phyloP scores from a whole-genome alignment of 306 rosid genomes.

The Casuarina equisetifolia region DNA sequence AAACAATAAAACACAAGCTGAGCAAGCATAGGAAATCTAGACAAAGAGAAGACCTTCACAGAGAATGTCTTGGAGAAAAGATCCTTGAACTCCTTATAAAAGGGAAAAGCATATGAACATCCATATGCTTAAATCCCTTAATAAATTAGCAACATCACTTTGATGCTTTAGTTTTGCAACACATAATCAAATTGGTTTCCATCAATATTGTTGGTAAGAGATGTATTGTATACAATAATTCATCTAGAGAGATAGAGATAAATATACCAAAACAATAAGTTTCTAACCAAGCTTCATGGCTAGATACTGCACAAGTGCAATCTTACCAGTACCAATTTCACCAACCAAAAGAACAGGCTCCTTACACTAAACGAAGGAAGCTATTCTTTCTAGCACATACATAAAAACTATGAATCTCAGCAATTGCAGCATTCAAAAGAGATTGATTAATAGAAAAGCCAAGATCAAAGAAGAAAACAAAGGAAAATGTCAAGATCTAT shows the following conservation, averaged over 20 bases:
- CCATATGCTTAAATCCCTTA: constrained; percentile 86
- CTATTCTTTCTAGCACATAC: constrained; percentile 73
- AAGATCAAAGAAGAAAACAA: background rate
- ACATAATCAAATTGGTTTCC: constrained; percentile 15
- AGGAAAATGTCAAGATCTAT: constrained; percentile 10
- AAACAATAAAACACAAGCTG: constrained; percentile 8
- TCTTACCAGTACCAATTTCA: constrained; percentile 98
- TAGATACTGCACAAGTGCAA: constrained; percentile 88
- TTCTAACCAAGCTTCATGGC: constrained; percentile 83
- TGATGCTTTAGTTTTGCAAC: constrained; percentile 92
- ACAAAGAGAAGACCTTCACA: constrained; percentile 41
- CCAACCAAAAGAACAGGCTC: constrained; percentile 96
- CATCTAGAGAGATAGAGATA: constrained; percentile 10
- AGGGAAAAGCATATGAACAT: constrained; percentile 50
- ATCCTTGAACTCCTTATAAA: constrained; percentile 58
- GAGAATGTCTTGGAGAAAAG: constrained; percentile 55
- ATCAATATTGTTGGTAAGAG: constrained; percentile 5
- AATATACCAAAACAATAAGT: constrained; percentile 81
- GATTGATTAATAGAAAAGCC: constrained; percentile 25
- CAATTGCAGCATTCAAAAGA: constrained; percentile 58
- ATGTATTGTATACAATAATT: background rate
- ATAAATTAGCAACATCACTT: constrained; percentile 82
- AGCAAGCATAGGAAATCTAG: constrained; percentile 16
- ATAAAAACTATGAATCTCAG: constrained; percentile 72
- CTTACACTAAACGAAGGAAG: constrained; percentile 75